These are phyloP conservation scores for Pelargonium australe DNA, from an alignment of 441 rosid species.

Conservation along the genomic window DNA sequence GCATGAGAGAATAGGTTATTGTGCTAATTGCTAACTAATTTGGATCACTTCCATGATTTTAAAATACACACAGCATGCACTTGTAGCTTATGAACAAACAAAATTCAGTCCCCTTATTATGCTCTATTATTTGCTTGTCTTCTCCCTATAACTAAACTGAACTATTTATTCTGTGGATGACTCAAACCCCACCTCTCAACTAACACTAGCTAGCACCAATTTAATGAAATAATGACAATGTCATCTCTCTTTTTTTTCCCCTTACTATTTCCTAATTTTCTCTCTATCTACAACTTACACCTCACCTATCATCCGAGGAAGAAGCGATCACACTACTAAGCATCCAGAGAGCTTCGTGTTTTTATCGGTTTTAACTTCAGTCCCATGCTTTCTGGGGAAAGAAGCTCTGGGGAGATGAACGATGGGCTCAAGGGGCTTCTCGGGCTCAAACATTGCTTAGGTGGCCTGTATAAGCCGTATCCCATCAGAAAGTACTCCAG, in stretches of 20 bases:
- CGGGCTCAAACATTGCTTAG: conserved; percentile 62
- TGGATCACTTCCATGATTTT: no score
- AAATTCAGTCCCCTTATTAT: not conserved
- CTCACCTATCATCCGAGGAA: not conserved
- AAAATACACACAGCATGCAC: no score
- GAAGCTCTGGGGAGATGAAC: conserved; percentile 84
- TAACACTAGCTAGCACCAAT: not conserved
- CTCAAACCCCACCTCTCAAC: not conserved
- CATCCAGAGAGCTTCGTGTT: conserved; percentile 48
- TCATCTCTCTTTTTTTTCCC: not conserved
- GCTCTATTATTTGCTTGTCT: not conserved
- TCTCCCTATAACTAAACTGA: no score
- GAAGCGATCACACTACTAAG: conserved; percentile 6
- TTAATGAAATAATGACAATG: conserved; percentile 2
- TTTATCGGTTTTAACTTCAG: conserved; percentile 87
- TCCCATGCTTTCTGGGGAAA: conserved; percentile 98
- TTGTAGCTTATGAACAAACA: no score
- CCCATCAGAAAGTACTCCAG: conserved; percentile 86
- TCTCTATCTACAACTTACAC: conserved; percentile 6
- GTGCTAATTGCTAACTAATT: no score
- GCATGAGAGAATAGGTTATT: no score
- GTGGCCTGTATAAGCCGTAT: conserved; percentile 62
- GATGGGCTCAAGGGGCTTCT: conserved; percentile 82
- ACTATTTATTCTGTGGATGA: not conserved
- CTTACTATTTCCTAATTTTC: not conserved